Evolutionary conservation across 176 grass and related monocot genomes (phyloP).

Genomic region (Carex littledalei): DNA sequence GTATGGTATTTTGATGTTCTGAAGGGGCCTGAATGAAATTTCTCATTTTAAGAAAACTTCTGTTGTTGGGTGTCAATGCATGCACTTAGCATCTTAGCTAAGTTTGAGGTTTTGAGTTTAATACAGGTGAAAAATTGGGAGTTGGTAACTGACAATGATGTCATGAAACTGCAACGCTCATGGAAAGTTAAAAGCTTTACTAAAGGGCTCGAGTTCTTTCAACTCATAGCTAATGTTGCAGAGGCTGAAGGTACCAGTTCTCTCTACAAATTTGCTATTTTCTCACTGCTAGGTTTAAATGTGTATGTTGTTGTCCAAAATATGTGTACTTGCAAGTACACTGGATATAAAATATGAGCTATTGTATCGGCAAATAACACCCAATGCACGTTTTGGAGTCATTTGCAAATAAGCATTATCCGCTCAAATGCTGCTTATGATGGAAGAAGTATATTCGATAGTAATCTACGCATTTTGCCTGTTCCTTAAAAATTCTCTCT

Average conservation of each 20-base stretch:
- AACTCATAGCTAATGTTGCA: conserved; percentile 66
- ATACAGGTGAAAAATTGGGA: conserved; percentile 68
- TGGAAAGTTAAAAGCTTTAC: conserved; percentile 91
- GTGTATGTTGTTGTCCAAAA: background rate
- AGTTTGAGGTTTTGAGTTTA: background rate
- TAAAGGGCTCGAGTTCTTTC: conserved; percentile 87
- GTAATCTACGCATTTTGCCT: background rate
- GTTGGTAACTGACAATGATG: conserved; percentile 43
- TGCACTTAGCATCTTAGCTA: background rate
- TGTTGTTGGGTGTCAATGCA: background rate
- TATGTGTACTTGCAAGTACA: background rate
- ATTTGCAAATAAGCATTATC: background rate
- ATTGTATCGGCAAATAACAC: background rate
- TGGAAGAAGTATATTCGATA: background rate
- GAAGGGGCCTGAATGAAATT: background rate
- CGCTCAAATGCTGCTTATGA: background rate
- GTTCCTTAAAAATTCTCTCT: background rate
- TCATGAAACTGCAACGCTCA: conserved; percentile 55
- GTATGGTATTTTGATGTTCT: background rate
- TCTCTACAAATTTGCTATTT: background rate
- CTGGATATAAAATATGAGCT: background rate
- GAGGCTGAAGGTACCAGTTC: conserved; percentile 63
- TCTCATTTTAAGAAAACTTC: background rate
- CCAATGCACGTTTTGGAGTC: background rate
- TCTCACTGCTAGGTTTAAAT: background rate